Base-by-base conservation (phyloP, 768 basidiomycete genomes). In the Lentinula edodes region DNA sequence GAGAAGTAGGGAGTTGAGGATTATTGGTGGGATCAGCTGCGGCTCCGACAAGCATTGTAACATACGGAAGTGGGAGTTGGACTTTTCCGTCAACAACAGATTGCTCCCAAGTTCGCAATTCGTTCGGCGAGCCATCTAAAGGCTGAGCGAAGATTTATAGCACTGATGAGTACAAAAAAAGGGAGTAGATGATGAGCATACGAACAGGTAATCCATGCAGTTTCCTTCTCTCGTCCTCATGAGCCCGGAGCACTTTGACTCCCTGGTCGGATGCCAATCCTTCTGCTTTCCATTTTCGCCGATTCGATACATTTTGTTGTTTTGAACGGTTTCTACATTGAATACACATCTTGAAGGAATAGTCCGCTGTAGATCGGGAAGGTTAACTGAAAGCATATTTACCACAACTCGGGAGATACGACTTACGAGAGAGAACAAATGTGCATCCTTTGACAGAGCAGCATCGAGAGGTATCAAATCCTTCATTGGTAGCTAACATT, bases 381-480 rank as follows among this genome's bases (percentile, higher is more conserved):
- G 28, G 28, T 28, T 28, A 28, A 28, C 28, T 28, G 28, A 28
- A 2, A 28, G 28, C 28, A 28, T 28, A 28, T 28, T 4, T 28
- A 28, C 28, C 28, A 28, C 28, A 28, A 28, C 23, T 28, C 3
- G 28, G 65, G 55, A 55, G 65, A 68, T 64, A 66, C 51, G 48
- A 54, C 61, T 10, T 66, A 66, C 80, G 75, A 23, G 76, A 69
- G 34, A 85, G 74, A 60, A 76, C 66, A 5, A 70, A 70, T 65
- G 80, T 83, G 70, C 84, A 85, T 12, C 83, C 83, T 68, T 82
- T 83, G 60, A 83, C 81, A 2, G 84, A 81, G 63, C 83, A 84
- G 53, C 71, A 74, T 6, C 81, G 75, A 3, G 72, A 67, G 36
- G 13, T 28, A n/a, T 38, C n/a, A 9, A 20, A 15, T 12, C 38